phyloP scores from a whole-genome alignment of 2,329 filamentous ascomycete species.

The Didymella pomorum region DNA sequence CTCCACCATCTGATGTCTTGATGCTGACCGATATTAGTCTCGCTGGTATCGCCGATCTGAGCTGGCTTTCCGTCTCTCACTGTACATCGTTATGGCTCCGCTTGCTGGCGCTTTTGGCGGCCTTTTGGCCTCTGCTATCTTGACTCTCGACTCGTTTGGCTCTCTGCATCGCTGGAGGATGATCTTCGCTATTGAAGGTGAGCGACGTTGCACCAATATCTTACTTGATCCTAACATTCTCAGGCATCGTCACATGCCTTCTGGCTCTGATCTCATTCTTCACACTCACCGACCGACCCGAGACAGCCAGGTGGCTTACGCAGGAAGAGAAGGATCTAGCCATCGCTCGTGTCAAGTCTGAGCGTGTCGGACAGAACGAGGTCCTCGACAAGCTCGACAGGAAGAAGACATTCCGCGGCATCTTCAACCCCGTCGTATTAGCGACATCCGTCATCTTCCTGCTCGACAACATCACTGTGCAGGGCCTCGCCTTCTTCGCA shows the following conservation, averaged over 20 bases:
- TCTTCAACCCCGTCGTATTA: slow-evolving; percentile 70
- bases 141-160: slow-evolving; percentile 67
- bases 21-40: slow-evolving; percentile 43
- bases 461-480: slow-evolving; percentile 74
- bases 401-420: slow-evolving; percentile 67
- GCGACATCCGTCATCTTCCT: slow-evolving; percentile 67
- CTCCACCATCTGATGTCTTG: background rate
- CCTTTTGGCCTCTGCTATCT: slow-evolving; percentile 67
- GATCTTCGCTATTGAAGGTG: slow-evolving; percentile 74
- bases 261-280: slow-evolving; percentile 68
- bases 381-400: slow-evolving; percentile 70
- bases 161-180: slow-evolving; percentile 68
- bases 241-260: slow-evolving; percentile 65
- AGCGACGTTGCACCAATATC: too few species aligned
- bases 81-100: slow-evolving; percentile 76
- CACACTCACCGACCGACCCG: slow-evolving; percentile 73
- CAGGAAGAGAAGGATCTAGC: slow-evolving; percentile 72
- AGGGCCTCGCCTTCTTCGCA: slow-evolving; percentile 73
- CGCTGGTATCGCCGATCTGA: slow-evolving; percentile 76
- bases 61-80: slow-evolving; percentile 70
- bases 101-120: slow-evolving; percentile 76
- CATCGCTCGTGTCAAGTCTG: slow-evolving; percentile 72
- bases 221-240: too few species aligned
- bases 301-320: slow-evolving; percentile 71
- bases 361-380: slow-evolving; percentile 68